phyloP scores from a whole-genome alignment of 2,329 filamentous ascomycete genomes.

The Seiridium unicorne region DNA sequence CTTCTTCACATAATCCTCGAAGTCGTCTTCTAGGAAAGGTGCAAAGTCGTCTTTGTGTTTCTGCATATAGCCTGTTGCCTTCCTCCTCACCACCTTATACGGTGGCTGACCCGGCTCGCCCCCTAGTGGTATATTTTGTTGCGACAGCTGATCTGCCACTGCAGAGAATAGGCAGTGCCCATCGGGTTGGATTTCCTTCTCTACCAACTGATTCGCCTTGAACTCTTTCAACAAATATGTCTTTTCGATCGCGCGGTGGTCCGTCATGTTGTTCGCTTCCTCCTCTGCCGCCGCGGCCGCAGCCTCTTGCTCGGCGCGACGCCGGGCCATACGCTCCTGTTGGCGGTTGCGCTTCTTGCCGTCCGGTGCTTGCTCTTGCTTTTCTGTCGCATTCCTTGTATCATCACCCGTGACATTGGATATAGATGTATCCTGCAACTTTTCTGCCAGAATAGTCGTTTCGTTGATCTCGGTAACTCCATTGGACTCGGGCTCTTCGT shows the following conservation, averaged over 20 bases:
- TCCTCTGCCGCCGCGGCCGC: conserved; percentile 64
- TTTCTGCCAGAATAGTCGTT: conserved; percentile 17
- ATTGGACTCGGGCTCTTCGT: conserved; percentile 4
- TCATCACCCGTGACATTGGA: conserved; percentile 13
- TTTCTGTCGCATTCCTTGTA: conserved; percentile 14
- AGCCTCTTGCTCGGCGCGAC: conserved; percentile 80
- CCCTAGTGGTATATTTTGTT: conserved; percentile 44
- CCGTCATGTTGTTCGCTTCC: conserved; percentile 73
- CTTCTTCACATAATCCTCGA: conserved; percentile 70
- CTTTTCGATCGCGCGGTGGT: conserved; percentile 70
- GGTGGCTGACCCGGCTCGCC: conserved; percentile 32
- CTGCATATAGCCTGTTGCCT: conserved; percentile 76
- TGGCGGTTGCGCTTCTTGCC: conserved; percentile 83
- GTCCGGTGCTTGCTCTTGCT: conserved; percentile 18
- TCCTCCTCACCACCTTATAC: conserved; percentile 68
- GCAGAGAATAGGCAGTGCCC: conserved; percentile 95
- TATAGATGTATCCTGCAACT: conserved; percentile 13
- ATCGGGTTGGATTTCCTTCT: conserved; percentile 82
- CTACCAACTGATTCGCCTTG: conserved; percentile 59
- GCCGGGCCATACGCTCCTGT: conserved; percentile 85
- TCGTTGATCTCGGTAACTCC: conserved; percentile 12
- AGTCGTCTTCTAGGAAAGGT: conserved; percentile 80
- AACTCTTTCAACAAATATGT: conserved; percentile 69
- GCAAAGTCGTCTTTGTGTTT: conserved; percentile 76
- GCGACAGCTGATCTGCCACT: conserved; percentile 76